Conservation (phyloP, 495 filamentous ascomycete species). For the Astrothelium subdiscretum region DNA sequence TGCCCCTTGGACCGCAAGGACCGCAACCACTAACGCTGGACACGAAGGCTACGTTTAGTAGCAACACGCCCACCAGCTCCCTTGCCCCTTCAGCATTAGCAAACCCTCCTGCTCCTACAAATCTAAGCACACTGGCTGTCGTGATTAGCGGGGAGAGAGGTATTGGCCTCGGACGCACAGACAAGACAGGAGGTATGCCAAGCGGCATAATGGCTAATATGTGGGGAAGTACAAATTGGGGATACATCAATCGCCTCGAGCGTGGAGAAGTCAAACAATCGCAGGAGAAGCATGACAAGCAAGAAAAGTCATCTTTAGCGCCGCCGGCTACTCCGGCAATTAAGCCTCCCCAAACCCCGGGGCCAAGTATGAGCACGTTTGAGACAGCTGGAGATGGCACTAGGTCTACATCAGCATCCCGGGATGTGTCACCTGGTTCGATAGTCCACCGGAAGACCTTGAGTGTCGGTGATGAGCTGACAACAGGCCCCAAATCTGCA, state of each 20-base stretch:
- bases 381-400: background rate
- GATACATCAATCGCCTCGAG: slow-evolving; percentile 57
- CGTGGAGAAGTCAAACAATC: slow-evolving; percentile 29
- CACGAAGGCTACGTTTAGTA: slow-evolving; percentile 26
- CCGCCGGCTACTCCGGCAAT: background rate
- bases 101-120: slow-evolving; percentile 75
- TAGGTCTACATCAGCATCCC: background rate
- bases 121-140: slow-evolving; percentile 77
- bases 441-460: slow-evolving; percentile 61
- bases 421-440: background rate
- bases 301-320: slow-evolving; percentile 22
- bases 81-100: slow-evolving; percentile 76
- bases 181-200: slow-evolving; percentile 58
- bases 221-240: slow-evolving; percentile 82
- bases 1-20: slow-evolving; percentile 39
- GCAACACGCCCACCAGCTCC: slow-evolving; percentile 43
- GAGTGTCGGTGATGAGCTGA: slow-evolving; percentile 52
- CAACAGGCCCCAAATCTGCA: slow-evolving; percentile 29
- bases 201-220: slow-evolving; percentile 81
- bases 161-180: slow-evolving; percentile 45
- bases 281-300: background rate
- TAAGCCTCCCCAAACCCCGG: background rate
- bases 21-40: slow-evolving; percentile 25
- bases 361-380: background rate
- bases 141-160: slow-evolving; percentile 66